Base-by-base conservation (phyloP, 2,329 filamentous ascomycete species). In the Monilinia vaccinii-corymbosi region DNA sequence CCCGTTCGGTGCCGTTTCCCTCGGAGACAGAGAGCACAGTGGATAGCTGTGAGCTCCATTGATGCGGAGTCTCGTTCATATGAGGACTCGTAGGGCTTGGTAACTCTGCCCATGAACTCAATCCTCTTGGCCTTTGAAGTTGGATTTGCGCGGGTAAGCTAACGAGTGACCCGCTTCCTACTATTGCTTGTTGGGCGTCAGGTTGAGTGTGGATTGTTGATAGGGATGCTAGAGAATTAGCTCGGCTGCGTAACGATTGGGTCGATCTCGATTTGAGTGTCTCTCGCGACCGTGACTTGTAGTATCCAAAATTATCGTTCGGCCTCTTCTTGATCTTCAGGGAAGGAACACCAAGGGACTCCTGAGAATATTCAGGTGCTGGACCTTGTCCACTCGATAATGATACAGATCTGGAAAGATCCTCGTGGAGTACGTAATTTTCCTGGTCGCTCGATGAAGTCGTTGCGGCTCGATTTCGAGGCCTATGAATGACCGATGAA, bases 41-140 rank as follows among this genome's bases (percentile, higher is more conserved):
- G 44, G 84, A 86, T 46, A 86, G 75, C 71, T 84, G 82, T 48
- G 81, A 80, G 71, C 82, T 84, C 82, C 82, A 85, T 77, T 81
- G 81, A 68, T 84, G 81, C 59, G 78, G 76, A 61, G 76, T 71
- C 50, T 76, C 70, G 64, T 79, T 68, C 76, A 81, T 81, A 66
- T 71, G 73, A 67, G 70, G 68, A 60, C 69, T 68, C 62, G 65
- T 64, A 61, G 60, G 63, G 57, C 63, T 61, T 64, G 66, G 65
- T 61, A 67, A 65, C 61, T 70, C 67, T 64, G 69, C 68, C 70
- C 71, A 70, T 70, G 73, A 72, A 70, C 67, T 69, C 59, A 66
- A 63, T 60, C 62, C 63, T 48, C 59, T 63, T 28, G 60, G 32
- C 44, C 60, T 63, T 16, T 50, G 57, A 4, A 55, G 23, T 56